phyloP scores from a whole-genome alignment of 345 rosid species.

The Luvunga scandens region DNA sequence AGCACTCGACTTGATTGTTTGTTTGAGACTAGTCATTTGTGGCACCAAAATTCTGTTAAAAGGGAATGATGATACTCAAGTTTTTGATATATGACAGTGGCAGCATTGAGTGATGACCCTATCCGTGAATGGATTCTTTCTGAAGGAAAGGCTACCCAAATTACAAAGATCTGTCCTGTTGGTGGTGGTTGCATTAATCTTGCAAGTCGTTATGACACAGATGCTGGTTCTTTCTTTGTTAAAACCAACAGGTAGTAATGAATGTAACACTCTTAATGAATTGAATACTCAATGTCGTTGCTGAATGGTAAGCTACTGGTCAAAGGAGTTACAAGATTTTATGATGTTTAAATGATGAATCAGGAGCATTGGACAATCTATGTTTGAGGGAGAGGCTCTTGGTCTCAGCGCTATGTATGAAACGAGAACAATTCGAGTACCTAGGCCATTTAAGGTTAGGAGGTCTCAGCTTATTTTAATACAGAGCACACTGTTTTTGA shows the following conservation, averaged over 20 bases:
- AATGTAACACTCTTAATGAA: neutral
- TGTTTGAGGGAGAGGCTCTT: constrained; percentile 93
- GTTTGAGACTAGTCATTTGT: neutral
- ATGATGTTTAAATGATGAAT: constrained; percentile 10
- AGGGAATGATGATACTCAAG: constrained; percentile 1
- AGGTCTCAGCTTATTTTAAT: constrained; percentile 1
- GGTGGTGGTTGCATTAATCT: constrained; percentile 95
- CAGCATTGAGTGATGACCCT: constrained; percentile 83
- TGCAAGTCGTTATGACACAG: constrained; percentile 76
- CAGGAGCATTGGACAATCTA: constrained; percentile 80
- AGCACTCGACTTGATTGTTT: neutral
- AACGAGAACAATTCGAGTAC: constrained; percentile 72
- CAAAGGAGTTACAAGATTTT: constrained; percentile 10
- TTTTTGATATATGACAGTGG: constrained; percentile 40
- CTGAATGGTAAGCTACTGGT: neutral
- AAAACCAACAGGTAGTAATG: constrained; percentile 83
- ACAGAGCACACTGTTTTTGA: neutral
- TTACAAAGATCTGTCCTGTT: constrained; percentile 61
- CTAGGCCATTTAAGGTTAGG: constrained; percentile 77
- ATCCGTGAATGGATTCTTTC: constrained; percentile 78
- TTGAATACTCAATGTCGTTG: constrained; percentile 4
- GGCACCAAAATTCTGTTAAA: neutral
- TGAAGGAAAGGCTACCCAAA: constrained; percentile 75
- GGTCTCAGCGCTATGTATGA: constrained; percentile 87
- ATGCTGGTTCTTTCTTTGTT: constrained; percentile 77